A percentile compares a stretch with the other conserved stretches of the same genome.
Conservation (phyloP, 495 filamentous ascomycete genomes). For the Neurospora sp. region DNA sequence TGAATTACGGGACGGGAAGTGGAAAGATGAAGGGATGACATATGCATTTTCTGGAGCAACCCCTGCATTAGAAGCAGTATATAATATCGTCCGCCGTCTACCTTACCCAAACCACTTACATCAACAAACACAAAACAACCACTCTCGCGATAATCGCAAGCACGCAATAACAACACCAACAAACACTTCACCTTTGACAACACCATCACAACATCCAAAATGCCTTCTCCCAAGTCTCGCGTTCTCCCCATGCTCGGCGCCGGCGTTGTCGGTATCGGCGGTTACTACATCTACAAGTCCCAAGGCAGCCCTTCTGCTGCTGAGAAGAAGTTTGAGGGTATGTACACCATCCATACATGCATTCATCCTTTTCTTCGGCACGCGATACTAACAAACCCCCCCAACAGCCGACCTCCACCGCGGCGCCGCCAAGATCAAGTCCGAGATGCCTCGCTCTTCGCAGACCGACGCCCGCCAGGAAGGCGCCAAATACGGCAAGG, state of each 20-base stretch:
- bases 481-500: constrained; percentile 28
- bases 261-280: constrained; percentile 55
- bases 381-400: constrained; percentile 5
- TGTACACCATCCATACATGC: constrained; percentile 10
- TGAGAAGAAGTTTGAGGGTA: constrained; percentile 74
- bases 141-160: constrained; percentile 3
- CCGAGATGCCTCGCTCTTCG: constrained; percentile 39
- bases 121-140: background rate
- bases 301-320: constrained; percentile 76
- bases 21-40: background rate
- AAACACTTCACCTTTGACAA: constrained; percentile 1
- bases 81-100: background rate
- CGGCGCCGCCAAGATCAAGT: constrained; percentile 55
- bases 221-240: constrained; percentile 40
- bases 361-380: background rate
- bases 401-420: constrained; percentile 50
- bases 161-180: constrained; percentile 1
- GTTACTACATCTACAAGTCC: constrained; percentile 87
- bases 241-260: constrained; percentile 49
- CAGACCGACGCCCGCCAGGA: constrained; percentile 30
- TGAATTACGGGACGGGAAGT: background rate
- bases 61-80: background rate
- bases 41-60: background rate
- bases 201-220: constrained; percentile 18
- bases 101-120: background rate